Percentiles rank a stretch among this genome's conserved stretches.
Conservation (phyloP, 176 grass and related monocot species). For the Carex kokanica region DNA sequence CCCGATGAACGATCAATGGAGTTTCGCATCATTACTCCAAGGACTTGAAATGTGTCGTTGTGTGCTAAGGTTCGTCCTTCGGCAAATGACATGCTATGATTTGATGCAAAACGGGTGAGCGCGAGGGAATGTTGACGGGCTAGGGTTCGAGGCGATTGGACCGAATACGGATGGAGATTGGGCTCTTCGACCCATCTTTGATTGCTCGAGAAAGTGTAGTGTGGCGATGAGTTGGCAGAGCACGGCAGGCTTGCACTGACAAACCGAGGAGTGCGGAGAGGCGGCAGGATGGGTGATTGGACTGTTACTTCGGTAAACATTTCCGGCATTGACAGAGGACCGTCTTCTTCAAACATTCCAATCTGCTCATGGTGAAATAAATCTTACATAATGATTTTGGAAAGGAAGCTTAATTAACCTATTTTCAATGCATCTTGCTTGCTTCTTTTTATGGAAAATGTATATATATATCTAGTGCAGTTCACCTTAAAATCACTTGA, state of each 20-base stretch:
- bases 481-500: neutral
- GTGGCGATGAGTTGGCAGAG: slow-evolving; percentile 45
- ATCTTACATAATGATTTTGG: neutral
- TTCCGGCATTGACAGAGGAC: slow-evolving; percentile 49
- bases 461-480: neutral
- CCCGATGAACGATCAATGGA: neutral
- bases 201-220: slow-evolving; percentile 13
- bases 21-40: neutral
- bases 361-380: neutral
- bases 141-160: slow-evolving; percentile 21
- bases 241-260: slow-evolving; percentile 62
- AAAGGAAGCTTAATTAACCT: neutral
- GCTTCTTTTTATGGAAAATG: neutral
- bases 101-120: slow-evolving; percentile 38
- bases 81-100: slow-evolving; percentile 50
- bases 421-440: neutral
- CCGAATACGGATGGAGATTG: slow-evolving; percentile 7
- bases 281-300: slow-evolving; percentile 41
- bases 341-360: slow-evolving; percentile 46
- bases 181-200: slow-evolving; percentile 26
- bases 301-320: slow-evolving; percentile 53
- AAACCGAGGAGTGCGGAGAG: slow-evolving; percentile 48
- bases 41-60: slow-evolving; percentile 14
- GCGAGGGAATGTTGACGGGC: slow-evolving; percentile 53
- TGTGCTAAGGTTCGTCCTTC: slow-evolving; percentile 50